Evolutionary conservation across 805 yeast species (phyloP).

Genomic region (Starmerella floricola): DNA sequence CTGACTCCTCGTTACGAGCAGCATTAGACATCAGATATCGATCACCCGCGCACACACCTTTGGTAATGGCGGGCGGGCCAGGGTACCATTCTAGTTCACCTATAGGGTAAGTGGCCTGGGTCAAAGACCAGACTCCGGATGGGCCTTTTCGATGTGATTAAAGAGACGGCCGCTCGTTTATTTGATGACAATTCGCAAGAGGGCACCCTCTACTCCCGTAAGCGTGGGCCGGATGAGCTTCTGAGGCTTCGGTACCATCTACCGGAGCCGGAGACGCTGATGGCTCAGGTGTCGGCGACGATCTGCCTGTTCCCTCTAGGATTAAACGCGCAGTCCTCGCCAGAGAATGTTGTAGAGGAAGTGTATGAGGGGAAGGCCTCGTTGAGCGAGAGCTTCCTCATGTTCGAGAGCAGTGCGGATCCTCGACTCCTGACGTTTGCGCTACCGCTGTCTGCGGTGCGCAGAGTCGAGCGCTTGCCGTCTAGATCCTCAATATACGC

Average conservation of each 20-base stretch:
- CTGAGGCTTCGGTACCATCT: constrained; percentile 56
- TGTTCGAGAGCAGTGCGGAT: constrained; percentile 63
- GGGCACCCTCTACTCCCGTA: constrained; percentile 21
- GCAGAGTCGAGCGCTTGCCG: constrained; percentile 78
- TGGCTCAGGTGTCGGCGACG: constrained; percentile 46
- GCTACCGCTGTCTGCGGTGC: constrained; percentile 63
- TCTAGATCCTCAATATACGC: constrained; percentile 67
- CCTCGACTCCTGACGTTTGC: constrained; percentile 53
- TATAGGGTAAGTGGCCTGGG: background rate
- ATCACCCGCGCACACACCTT: too few relatives aligned
- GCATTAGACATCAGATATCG: too few relatives aligned
- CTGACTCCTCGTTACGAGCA: too few relatives aligned
- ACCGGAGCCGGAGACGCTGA: constrained; percentile 56
- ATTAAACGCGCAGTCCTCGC: constrained; percentile 8
- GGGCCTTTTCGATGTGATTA: constrained; percentile 23
- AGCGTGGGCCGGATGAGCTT: constrained; percentile 54
- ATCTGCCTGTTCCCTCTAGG: constrained; percentile 18
- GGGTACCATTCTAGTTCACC: background rate
- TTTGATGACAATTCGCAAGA: constrained; percentile 20
- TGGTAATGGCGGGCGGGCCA: too few relatives aligned
- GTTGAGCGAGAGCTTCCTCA: constrained; percentile 61
- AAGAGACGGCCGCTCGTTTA: constrained; percentile 17
- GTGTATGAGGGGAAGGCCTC: constrained; percentile 52
- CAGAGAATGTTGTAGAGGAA: constrained; percentile 17
- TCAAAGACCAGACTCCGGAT: constrained; percentile 15